Evolutionary conservation across 1,139 yeast genomes (phyloP).

Genomic region (Debaryomyces robertsiae): DNA sequence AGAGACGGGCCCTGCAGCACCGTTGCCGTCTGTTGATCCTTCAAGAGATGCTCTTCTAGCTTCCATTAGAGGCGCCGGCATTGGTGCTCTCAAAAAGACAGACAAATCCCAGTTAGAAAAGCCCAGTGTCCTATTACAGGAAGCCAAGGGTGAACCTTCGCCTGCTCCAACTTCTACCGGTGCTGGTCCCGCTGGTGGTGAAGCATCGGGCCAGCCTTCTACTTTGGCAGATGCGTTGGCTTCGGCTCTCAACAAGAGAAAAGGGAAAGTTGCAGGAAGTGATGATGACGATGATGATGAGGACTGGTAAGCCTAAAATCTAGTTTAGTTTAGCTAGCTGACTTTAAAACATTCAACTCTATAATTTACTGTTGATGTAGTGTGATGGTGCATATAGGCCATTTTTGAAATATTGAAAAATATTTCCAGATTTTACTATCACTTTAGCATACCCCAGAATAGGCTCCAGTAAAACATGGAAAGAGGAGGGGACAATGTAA

Average conservation of each 20-base stretch:
- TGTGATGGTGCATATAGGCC: slow-evolving; percentile 4
- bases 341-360: not conserved
- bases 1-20: slow-evolving; percentile 23
- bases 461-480: not conserved
- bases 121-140: slow-evolving; percentile 73
- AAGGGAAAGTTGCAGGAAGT: slow-evolving; percentile 77
- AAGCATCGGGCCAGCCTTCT: slow-evolving; percentile 54
- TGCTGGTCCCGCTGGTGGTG: slow-evolving; percentile 43
- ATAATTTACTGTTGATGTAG: not conserved
- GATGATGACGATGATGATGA: slow-evolving; percentile 83
- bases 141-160: slow-evolving; percentile 63
- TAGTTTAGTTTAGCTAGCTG: slow-evolving; percentile 1
- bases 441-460: not conserved
- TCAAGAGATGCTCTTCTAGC: slow-evolving; percentile 84
- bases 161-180: slow-evolving; percentile 29
- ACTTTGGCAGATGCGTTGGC: slow-evolving; percentile 85
- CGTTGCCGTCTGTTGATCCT: slow-evolving; percentile 44
- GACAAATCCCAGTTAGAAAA: slow-evolving; percentile 83
- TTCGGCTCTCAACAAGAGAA: slow-evolving; percentile 79
- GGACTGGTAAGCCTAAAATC: slow-evolving; percentile 25
- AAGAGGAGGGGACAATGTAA: slow-evolving; percentile 14
- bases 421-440: not conserved
- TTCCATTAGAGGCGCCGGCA: slow-evolving; percentile 78
- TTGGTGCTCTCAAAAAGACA: slow-evolving; percentile 68
- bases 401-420: not conserved